Percentiles rank a stretch among this genome's conserved stretches.
These are phyloP conservation scores for Gamarada debralockiae DNA, from an alignment of 495 filamentous ascomycete genomes.

Conservation along the genomic window DNA sequence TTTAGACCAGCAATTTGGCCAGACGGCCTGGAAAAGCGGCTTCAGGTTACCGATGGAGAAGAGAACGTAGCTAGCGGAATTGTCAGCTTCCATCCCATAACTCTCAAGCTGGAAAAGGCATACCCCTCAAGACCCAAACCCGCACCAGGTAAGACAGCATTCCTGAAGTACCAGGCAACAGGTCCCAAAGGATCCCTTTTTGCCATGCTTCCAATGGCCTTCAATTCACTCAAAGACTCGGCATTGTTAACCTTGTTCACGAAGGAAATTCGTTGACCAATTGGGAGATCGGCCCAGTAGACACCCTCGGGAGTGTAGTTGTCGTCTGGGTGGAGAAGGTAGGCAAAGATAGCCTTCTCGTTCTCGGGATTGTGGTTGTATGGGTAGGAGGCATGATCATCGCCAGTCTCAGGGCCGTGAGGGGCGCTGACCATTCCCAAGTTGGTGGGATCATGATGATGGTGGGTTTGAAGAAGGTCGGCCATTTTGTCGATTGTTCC, in stretches of 20 bases:
- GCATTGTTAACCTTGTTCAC: conserved; percentile 61
- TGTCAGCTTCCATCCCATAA: neutral
- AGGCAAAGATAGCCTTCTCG: conserved; percentile 11
- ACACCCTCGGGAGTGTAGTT: conserved; percentile 71
- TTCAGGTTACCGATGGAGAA: conserved; percentile 91
- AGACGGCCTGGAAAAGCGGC: conserved; percentile 67
- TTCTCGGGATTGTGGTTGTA: neutral
- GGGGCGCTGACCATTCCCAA: conserved; percentile 16
- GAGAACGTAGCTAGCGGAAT: conserved; percentile 59
- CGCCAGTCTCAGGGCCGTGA: conserved; percentile 26
- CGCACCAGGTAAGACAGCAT: conserved; percentile 84
- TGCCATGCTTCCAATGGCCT: conserved; percentile 66
- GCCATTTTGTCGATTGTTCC: conserved; percentile 4
- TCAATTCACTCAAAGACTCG: conserved; percentile 63
- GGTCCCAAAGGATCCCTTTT: conserved; percentile 79
- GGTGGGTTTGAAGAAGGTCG: conserved; percentile 11
- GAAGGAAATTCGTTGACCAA: conserved; percentile 64
- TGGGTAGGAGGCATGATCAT: conserved; percentile 5
- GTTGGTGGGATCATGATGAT: conserved; percentile 21
- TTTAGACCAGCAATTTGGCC: conserved; percentile 69
- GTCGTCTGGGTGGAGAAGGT: conserved; percentile 61
- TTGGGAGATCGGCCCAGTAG: conserved; percentile 85
- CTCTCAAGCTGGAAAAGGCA: neutral
- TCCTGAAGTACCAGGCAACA: conserved; percentile 75
- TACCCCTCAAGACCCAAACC: conserved; percentile 84